These are phyloP conservation scores for Pisolithus sp. DNA, from an alignment of 768 basidiomycete species.

Conservation along the genomic window DNA sequence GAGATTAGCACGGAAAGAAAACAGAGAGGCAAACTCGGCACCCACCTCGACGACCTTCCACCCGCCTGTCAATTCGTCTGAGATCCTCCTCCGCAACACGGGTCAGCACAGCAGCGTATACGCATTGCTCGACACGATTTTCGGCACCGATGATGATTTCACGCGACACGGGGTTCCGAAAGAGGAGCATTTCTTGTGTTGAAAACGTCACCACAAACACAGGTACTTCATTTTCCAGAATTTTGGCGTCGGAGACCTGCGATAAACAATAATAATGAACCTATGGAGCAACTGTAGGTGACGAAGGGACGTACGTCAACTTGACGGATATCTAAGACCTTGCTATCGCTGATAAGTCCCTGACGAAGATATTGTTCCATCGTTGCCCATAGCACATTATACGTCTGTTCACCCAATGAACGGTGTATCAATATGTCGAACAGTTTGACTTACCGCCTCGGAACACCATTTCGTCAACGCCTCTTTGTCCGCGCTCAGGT, in stretches of 20 bases:
- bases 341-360: slow-evolving; percentile 87
- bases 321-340: slow-evolving; percentile 93
- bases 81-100: slow-evolving; percentile 81
- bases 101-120: slow-evolving; percentile 88
- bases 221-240: slow-evolving; percentile 85
- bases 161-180: slow-evolving; percentile 84
- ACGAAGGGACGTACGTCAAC: slow-evolving; percentile 68
- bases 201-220: slow-evolving; percentile 88
- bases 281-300: neutral
- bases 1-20: neutral
- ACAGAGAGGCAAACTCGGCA: slow-evolving; percentile 2
- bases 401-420: slow-evolving; percentile 54
- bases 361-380: slow-evolving; percentile 91
- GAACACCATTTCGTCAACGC: slow-evolving; percentile 86
- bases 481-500: slow-evolving; percentile 84
- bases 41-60: slow-evolving; percentile 97
- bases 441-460: slow-evolving; percentile 68
- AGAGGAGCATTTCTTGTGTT: slow-evolving; percentile 90
- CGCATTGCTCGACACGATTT: slow-evolving; percentile 87
- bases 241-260: slow-evolving; percentile 78
- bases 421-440: neutral
- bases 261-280: slow-evolving; percentile 1
- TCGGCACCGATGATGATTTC: slow-evolving; percentile 85
- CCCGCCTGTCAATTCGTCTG: slow-evolving; percentile 90
- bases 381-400: slow-evolving; percentile 97